Base-by-base conservation (phyloP, 192 early-diverging fungal genomes). In the Coemansia asiatica region DNA sequence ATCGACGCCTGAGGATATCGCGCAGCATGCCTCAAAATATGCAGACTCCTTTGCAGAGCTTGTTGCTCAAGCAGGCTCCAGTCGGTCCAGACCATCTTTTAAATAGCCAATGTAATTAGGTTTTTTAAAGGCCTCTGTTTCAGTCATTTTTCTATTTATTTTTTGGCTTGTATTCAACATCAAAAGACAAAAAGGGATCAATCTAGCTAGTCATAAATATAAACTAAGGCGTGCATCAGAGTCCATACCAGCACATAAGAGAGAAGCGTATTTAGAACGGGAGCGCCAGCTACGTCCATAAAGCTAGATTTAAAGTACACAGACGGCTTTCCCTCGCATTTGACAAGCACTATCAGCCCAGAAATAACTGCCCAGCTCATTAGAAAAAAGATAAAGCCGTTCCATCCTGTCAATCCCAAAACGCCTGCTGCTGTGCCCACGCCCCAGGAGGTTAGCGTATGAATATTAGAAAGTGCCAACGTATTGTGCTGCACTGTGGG, bases 381-480 rank as follows among this genome's bases (percentile, higher is more conserved):
- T 22, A 85, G 72, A 71, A 94, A 97, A 76, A 94, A 95, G 56
- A 90, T 82, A 69, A 95, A 95, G 47, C 95, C 95, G 46, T 82
- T 83, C 67, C 87, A 85, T 26, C 92, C 89, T 6, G 91, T 91
- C 59, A 97, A 83, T 1, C 93, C 93, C 33, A 95, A 85, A 67
- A 94, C 92, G 33, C 95, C 95, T 22, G 94, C 95, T 19, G 93
- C 91, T 16, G 88, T 85, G 47, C 95, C 95, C 16, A 90, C 84
- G 62, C 72, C 74, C 74, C 74, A 80, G 56, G 74, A 77, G 22
- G 71, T 71, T 22, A 84, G 44, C 26, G 83, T 84, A 54, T 84
- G 83, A 9, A 81, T 71, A 51, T 84, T 79, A 15, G 78, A 76
- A 36, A 84, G 64, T 15, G 71, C 71, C 40, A 80, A 61, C 38